These are phyloP conservation scores for Plantago elongata DNA, from an alignment of 257 asterid genomes.

Conservation along the genomic window DNA sequence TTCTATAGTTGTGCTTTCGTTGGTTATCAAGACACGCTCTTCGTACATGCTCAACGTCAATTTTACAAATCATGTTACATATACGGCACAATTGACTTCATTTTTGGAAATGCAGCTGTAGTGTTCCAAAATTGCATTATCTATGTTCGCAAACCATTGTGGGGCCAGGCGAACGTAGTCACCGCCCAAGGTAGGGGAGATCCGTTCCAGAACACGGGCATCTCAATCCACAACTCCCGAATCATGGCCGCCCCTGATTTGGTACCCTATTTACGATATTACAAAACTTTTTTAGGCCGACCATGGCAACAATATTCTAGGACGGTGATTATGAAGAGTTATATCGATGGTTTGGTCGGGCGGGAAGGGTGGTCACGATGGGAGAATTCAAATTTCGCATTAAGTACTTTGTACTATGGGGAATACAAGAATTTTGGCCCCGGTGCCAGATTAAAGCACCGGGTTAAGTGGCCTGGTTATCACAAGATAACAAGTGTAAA, in stretches of 20 bases:
- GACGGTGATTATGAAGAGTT: conserved; percentile 59
- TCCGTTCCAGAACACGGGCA: conserved; percentile 88
- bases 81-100: conserved; percentile 75
- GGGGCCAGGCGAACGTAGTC: conserved; percentile 61
- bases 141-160: conserved; percentile 60
- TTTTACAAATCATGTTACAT: conserved; percentile 63
- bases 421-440: conserved; percentile 76
- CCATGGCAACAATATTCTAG: conserved; percentile 80
- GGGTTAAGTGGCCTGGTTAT: conserved; percentile 77
- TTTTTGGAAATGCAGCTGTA: conserved; percentile 84
- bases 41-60: conserved; percentile 75
- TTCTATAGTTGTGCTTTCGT: conserved; percentile 73
- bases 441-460: conserved; percentile 26
- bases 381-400: conserved; percentile 52
- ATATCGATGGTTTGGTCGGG: conserved; percentile 39
- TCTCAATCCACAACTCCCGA: conserved; percentile 61
- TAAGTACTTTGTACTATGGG: conserved; percentile 67
- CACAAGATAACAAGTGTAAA: conserved; percentile 33
- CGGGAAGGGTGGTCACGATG: conserved; percentile 81
- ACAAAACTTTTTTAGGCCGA: conserved; percentile 58
- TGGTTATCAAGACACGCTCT: conserved; percentile 87
- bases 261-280: conserved; percentile 30
- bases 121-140: conserved; percentile 70
- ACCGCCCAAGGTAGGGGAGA: conserved; percentile 94
- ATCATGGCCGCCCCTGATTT: conserved; percentile 63